Evolutionary conservation across 163 green algal species (phyloP).

Genomic region (Scenedesmus sp.): DNA sequence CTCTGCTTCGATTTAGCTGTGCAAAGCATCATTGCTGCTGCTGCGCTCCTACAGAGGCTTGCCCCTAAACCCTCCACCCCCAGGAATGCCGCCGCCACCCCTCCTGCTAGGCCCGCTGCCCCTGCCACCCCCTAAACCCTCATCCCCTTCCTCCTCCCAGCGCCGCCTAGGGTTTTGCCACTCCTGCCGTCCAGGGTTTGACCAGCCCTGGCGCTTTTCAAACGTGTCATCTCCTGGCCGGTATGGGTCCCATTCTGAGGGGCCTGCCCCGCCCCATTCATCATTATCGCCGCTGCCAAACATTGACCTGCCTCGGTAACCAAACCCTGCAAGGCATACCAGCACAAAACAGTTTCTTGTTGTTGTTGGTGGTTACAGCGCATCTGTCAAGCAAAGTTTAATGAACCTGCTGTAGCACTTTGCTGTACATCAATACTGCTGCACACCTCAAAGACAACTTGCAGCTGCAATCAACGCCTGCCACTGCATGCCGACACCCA

Average conservation of each 20-base stretch:
- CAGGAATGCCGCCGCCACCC: constrained; percentile 7
- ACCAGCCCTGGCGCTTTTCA: constrained; percentile 41
- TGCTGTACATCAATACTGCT: background rate
- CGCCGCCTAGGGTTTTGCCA: constrained; percentile 38
- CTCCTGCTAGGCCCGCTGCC: background rate
- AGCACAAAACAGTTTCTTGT: background rate
- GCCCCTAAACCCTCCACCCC: constrained; percentile 27
- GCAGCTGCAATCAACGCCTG: too few species aligned
- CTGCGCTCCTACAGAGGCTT: constrained; percentile 36
- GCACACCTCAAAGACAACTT: background rate
- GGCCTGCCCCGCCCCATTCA: background rate
- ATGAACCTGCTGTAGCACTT: background rate
- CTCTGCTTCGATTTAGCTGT: too few species aligned
- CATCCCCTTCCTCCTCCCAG: constrained; percentile 33
- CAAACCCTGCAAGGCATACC: background rate
- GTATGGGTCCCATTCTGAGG: constrained; percentile 42
- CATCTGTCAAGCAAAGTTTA: background rate
- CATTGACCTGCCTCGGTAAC: background rate
- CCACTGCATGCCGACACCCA: too few species aligned
- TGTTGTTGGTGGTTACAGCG: background rate
- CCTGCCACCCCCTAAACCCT: constrained; percentile 22
- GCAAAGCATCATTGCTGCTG: background rate
- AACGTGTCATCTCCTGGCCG: constrained; percentile 34
- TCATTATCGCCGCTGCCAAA: background rate
- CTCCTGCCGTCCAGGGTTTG: constrained; percentile 39